Base-by-base conservation (phyloP, 1,284 basidiomycete genomes). In the Coniferiporia sulphurascens region DNA sequence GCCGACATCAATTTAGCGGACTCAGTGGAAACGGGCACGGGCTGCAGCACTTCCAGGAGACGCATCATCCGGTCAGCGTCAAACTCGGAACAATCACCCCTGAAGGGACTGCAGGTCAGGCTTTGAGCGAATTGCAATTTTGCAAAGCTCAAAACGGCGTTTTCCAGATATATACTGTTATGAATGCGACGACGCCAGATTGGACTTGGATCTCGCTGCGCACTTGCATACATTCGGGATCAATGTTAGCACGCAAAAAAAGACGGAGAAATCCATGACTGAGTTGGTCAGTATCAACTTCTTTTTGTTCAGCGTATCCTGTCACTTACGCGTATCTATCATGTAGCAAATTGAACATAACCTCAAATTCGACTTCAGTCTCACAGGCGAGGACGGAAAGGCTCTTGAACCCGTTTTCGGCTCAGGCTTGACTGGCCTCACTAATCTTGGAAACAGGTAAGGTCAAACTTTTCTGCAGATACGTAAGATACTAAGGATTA, bases 31-130 rank as follows among this genome's bases (percentile, higher is more conserved):
- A 98, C 68, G 87, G 95, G 0, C 96, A 99, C 69, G 96, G 91
- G 0, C 73, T 99, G 35, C 70, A 80, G 15, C 97, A 99, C 69
- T 98, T 81, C 63, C 73, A 91, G 56, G 78, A 84, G 59, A 88
- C 88, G 0, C 79, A 80, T 0, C 96, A 99, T 70, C 82, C 87
- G 0, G 81, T 96, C 22, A 91, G 89, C 58, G 95, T 98, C 52
- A 99, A 99, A 71, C 79, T 98, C 2, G 96, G 96, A 1, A 99
- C 96, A 0, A 98, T 99, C 67, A 97, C 95, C 0, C 90, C 96
- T 0, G 95, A 99, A 69, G 96, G 96, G 2, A 83, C 77, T 5
- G 96, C 92, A 61, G 93, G 92, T 92, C 60, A 48, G 78, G 67
- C 1, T 34, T 44, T 17, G 13, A 10, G 15, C 13, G 5, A 34